Conservation (phyloP, 1,139 yeast species). For the Hyphopichia pseudoburtonii region DNA sequence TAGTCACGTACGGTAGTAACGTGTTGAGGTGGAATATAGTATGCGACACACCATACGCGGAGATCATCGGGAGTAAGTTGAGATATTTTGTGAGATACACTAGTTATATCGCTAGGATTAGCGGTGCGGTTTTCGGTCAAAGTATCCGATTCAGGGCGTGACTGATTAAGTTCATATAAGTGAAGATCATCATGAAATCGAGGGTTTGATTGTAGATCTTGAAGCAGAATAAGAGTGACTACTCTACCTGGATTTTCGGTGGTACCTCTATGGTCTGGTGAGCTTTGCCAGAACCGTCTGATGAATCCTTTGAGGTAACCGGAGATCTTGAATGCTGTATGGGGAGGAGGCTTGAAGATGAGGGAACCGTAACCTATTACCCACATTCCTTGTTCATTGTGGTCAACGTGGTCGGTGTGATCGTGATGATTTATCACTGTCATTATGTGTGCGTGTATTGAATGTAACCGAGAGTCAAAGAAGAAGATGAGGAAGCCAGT, state of each 20-base stretch:
- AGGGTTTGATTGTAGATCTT: constrained; percentile 45
- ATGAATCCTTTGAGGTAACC: constrained; percentile 77
- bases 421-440: no score
- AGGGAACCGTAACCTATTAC: constrained; percentile 90
- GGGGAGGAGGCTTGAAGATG: constrained; percentile 89
- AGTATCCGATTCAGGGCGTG: constrained; percentile 12
- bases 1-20: constrained; percentile 64
- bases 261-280: constrained; percentile 89
- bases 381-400: constrained; percentile 61
- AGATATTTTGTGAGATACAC: constrained; percentile 13
- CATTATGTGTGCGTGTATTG: no score
- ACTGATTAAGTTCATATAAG: constrained; percentile 32
- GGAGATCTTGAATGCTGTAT: constrained; percentile 55
- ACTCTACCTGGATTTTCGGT: constrained; percentile 85
- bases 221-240: constrained; percentile 67
- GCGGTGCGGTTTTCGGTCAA: constrained; percentile 7
- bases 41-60: constrained; percentile 79
- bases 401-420: no score
- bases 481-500: no score
- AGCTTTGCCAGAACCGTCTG: constrained; percentile 88
- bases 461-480: no score
- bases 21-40: constrained; percentile 67
- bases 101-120: constrained; percentile 6
- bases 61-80: constrained; percentile 45
- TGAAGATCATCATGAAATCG: constrained; percentile 48